phyloP scores from a whole-genome alignment of 2,329 filamentous ascomycete species.

The Fusarium penzigii region DNA sequence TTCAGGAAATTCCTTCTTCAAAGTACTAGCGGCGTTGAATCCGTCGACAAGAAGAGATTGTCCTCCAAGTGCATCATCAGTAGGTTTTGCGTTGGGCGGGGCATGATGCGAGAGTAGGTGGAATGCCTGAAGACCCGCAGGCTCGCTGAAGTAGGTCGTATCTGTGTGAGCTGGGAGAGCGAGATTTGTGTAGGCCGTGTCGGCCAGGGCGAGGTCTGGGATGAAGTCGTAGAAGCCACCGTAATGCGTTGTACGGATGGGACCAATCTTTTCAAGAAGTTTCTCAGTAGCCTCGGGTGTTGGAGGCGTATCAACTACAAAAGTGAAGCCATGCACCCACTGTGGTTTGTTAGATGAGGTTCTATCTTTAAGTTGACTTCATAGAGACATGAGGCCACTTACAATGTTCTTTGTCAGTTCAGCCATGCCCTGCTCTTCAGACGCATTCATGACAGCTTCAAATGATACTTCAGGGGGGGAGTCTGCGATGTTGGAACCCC shows the following conservation, averaged over 20 bases:
- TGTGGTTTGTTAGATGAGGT: slow-evolving; percentile 35
- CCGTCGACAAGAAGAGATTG: slow-evolving; percentile 83
- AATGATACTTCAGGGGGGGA: slow-evolving; percentile 62
- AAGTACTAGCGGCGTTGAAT: slow-evolving; percentile 67
- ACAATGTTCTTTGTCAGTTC: slow-evolving; percentile 67
- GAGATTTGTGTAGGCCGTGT: slow-evolving; percentile 88
- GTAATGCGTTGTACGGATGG: slow-evolving; percentile 90
- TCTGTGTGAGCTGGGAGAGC: slow-evolving; percentile 86
- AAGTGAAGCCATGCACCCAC: slow-evolving; percentile 73
- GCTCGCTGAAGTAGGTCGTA: slow-evolving; percentile 94
- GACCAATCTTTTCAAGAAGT: slow-evolving; percentile 80
- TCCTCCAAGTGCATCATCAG: slow-evolving; percentile 59
- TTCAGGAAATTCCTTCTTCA: slow-evolving; percentile 54
- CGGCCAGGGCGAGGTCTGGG: slow-evolving; percentile 81
- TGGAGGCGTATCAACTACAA: slow-evolving; percentile 68
- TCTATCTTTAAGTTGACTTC: not conserved
- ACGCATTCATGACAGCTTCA: slow-evolving; percentile 56
- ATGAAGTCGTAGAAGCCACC: slow-evolving; percentile 81
- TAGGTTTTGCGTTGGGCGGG: slow-evolving; percentile 31
- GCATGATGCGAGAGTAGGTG: slow-evolving; percentile 77
- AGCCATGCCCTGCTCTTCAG: slow-evolving; percentile 53
- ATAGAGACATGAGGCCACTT: slow-evolving; percentile 22
- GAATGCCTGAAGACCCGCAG: slow-evolving; percentile 87
- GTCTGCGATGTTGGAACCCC: slow-evolving; percentile 35
- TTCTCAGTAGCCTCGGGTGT: slow-evolving; percentile 69